Base-by-base conservation (phyloP, 352 stramenopile genomes). In the Globisporangium barbulae region DNA sequence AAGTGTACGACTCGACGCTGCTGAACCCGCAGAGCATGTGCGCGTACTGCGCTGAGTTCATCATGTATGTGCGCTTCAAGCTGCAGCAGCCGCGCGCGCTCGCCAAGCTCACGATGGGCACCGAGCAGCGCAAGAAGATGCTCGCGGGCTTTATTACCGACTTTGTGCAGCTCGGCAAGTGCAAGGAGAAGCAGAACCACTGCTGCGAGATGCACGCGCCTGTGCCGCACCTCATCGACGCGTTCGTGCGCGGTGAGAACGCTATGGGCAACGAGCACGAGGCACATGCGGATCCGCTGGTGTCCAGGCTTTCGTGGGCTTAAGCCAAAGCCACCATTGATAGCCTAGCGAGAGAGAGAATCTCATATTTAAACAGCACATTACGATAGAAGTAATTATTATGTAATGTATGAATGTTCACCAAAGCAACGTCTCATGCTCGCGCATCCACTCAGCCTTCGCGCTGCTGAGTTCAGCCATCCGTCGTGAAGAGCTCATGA, bases 11-110 rank as follows among this genome's bases (percentile, higher is more conserved):
- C 28, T 84, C 72, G 73, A 64, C 61, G 30, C 85, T 69, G 65
- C 73, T 73, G 41, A 76, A 85, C 58, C 65, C 70, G 47, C 67
- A 80, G 54, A 82, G 74, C 66, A 71, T 69, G 58, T 90, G 81
- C 61, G 70, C 73, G 21, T 90, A 83, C 59, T 90, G 81, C 71
- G 70, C 84, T 69, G 72, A 83, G 48, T 86, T 81, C 57, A 61
- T 76, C 42, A 72, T 72, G 59, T 76, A 85, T 68, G 73, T 88
- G 62, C 72, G 76, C 33, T 86, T 86, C 63, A 75, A 71, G 21
- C 54, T 76, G 48, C 61, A 72, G 7, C 76, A 90, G 68, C 81
- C 81, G 21, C 69, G 74, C 1, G 59, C 82, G 42, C 39, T 80
- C 22, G 69, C 69, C 61, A 84, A 81, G 61, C 37, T 85, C 39